Base-by-base conservation (phyloP, 2,329 filamentous ascomycete species). In the Chrysoporthe cubensis region DNA sequence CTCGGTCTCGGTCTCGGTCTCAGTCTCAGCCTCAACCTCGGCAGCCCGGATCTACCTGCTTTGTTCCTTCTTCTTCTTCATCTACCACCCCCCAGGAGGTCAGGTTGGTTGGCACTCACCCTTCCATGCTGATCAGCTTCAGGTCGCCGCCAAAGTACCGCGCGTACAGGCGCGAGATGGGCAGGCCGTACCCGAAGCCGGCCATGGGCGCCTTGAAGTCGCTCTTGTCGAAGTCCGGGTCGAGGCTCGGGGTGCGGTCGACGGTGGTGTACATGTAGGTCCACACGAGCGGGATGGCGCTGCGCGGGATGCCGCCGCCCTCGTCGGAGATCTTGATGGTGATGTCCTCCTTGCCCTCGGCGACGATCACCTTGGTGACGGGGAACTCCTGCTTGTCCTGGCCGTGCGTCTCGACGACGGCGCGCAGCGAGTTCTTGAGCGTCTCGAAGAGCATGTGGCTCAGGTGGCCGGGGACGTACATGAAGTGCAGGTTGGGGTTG, bases 191-290 rank as follows among this genome's bases (percentile, higher is more conserved):
- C n/a, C 96, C 96, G 76, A 98, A 99, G 2, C 96, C 96, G 70
- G 96, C 96, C 96, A 99, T 98, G 1, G 96, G 96, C 14, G 96
- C 96, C 80, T 99, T 98, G 85, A 99, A 99, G 79, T 99, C 96
- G 81, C 91, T 97, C 83, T 98, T 97, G 80, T 99, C 95, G 79
- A 98, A 99, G 78, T 98, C 95, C 0, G 96, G 96, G 76, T 99
- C 96, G 71, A 99, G 83, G 76, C 90, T 97, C 16, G 96, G 96
- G 32, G 96, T 98, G 74, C 94, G 90, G 79, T 98, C 96, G 71
- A 99, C 96, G 2, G 96, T 99, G 46, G 96, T 99, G 79, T 99
- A 99, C 96, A 98, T 99, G 79, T 99, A 99, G 14, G 96, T 99
- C 96, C 96, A 99, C n/a, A 98, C 96, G 16, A 99, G 86, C 5